Evolutionary conservation across 2,329 filamentous ascomycete species (phyloP).

Genomic region (Apiospora kogelbergensis): DNA sequence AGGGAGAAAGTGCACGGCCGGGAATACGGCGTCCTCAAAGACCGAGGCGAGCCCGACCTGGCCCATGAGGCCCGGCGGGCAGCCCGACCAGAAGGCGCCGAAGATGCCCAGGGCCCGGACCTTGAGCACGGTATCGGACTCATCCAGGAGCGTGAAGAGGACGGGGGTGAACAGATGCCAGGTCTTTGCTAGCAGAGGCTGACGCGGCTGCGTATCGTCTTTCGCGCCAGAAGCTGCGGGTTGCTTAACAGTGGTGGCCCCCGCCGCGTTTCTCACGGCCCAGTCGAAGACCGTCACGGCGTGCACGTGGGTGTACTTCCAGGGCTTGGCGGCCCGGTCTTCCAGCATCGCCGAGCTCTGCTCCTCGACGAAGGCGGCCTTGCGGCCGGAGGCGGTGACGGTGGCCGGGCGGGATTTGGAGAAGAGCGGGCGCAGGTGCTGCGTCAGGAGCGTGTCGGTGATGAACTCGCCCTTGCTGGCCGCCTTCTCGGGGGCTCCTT

Average conservation of each 20-base stretch:
- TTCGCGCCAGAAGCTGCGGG: no score
- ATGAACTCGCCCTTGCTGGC: slow-evolving; percentile 37
- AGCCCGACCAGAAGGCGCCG: slow-evolving; percentile 52
- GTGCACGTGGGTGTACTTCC: slow-evolving; percentile 57
- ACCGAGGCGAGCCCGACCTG: slow-evolving; percentile 66
- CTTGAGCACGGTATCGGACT: slow-evolving; percentile 54
- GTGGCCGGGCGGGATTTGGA: slow-evolving; percentile 50
- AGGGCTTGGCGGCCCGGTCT: slow-evolving; percentile 48
- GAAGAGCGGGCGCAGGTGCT: slow-evolving; percentile 69
- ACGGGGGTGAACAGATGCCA: slow-evolving; percentile 73
- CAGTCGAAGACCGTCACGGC: slow-evolving; percentile 60
- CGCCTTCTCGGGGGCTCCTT: background rate
- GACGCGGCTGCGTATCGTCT: no score
- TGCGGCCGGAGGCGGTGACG: slow-evolving; percentile 58
- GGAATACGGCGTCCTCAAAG: slow-evolving; percentile 68
- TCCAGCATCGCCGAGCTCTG: slow-evolving; percentile 37
- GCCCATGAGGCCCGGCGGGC: slow-evolving; percentile 52
- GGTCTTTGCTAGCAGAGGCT: slow-evolving; percentile 44
- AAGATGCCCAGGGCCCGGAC: slow-evolving; percentile 56
- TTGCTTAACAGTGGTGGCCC: background rate
- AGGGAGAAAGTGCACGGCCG: slow-evolving; percentile 75
- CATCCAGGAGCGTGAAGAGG: slow-evolving; percentile 68
- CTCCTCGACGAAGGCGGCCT: slow-evolving; percentile 45
- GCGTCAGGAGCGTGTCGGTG: slow-evolving; percentile 56
- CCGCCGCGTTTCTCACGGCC: slow-evolving; percentile 42